Evolutionary conservation across 306 rosid species (phyloP).

Genomic region (Senna tora): DNA sequence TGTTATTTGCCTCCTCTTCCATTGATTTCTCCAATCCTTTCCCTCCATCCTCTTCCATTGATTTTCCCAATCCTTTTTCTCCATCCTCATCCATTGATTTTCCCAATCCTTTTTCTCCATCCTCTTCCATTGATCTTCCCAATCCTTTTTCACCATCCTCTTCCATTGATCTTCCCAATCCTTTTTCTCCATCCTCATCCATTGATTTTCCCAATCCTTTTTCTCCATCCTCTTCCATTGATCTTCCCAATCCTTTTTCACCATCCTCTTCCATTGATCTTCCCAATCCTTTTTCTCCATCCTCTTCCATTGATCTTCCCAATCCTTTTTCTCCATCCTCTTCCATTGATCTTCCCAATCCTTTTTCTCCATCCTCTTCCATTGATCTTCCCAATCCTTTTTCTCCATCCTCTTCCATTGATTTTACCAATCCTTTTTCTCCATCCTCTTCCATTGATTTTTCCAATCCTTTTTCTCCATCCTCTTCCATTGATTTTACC

Average conservation of each 20-base stretch:
- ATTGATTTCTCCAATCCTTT: slow-evolving; percentile 25
- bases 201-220: too few species aligned
- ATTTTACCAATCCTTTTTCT: background rate
- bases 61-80: slow-evolving; percentile 21
- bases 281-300: slow-evolving; percentile 6
- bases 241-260: slow-evolving; percentile 17
- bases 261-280: slow-evolving; percentile 31
- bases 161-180: background rate
- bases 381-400: background rate
- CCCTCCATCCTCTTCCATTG: slow-evolving; percentile 29
- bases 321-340: slow-evolving; percentile 29
- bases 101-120: slow-evolving; percentile 6
- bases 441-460: slow-evolving; percentile 32
- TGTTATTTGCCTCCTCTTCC: slow-evolving; percentile 31
- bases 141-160: slow-evolving; percentile 34
- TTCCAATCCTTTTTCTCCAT: slow-evolving; percentile 19
- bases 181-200: too few species aligned
- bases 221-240: background rate
- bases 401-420: slow-evolving; percentile 14
- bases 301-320: slow-evolving; percentile 31
- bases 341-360: slow-evolving; percentile 14
- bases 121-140: slow-evolving; percentile 25
- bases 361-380: slow-evolving; percentile 37
- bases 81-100: slow-evolving; percentile 32
- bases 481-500: slow-evolving; percentile 7